Evolutionary conservation across 805 yeast species (phyloP), one percentile per base, ranked within the genome.

Genomic region (Yarrowia yakushimensis): DNA sequence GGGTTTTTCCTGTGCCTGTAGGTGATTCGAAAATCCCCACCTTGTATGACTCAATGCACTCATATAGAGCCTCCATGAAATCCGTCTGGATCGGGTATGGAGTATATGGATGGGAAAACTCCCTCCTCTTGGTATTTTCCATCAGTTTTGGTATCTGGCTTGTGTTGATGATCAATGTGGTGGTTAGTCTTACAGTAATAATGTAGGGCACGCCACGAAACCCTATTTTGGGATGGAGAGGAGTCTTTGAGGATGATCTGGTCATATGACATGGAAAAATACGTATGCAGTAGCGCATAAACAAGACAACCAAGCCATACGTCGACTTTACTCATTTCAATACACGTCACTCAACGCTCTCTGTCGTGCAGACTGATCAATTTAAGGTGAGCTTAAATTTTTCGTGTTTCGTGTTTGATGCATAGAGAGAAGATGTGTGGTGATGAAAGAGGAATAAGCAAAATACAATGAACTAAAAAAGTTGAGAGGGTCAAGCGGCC

Each of bases 21-120:
- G 98, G 98, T 63, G 94, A 86, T 71, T 92, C 97, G 69, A 92
- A 86, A 1, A 92, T 78, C 0, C 96, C 96, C 1, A 92, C 77
- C 70, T 87, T 89, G 68, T 78, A 72, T 12, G 72, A 64, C 4
- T 78, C 77, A 17, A 92, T 77, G 1, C 88, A 79, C 23, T 81
- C 81, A 67, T 87, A 87, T n/a, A 93, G 79, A 20, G 85, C 81
- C 30, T 77, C 75, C 97, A 92, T 92, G 66, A 92, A 80, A 64
- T 85, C 81, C 22, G 80, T 43, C 71, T 92, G 98, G 65, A 91
- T 90, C 25, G 77, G 78, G 72, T 92, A 92, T 0, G 98, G 97
- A 48, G 73, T 69, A 70, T 79, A 92, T 0, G 98, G 98, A 71
- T 92, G 97, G 69, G 31, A 31, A 22, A 31, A 59, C 10, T 50